phyloP scores from a whole-genome alignment of 345 rosid species.

The Salix arbutifolia region DNA sequence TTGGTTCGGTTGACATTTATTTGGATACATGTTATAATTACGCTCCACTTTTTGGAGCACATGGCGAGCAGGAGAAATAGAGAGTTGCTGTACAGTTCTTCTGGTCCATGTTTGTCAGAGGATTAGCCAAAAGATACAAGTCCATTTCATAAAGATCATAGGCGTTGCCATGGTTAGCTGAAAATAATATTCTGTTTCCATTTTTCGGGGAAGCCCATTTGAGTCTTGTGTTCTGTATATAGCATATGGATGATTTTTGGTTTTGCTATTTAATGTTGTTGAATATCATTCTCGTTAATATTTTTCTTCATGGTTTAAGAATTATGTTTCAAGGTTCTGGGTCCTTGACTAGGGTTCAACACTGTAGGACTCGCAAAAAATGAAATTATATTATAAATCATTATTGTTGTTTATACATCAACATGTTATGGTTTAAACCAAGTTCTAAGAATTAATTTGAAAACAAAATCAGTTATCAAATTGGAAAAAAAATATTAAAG shows the following conservation, averaged over 20 bases:
- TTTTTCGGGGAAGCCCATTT: not conserved
- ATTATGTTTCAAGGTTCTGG: no score
- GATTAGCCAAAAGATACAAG: not conserved
- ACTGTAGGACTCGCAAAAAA: no score
- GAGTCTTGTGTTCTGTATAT: not conserved
- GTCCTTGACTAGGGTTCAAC: not conserved
- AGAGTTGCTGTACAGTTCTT: constrained; percentile 17
- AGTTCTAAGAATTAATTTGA: no score
- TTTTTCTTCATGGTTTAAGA: no score
- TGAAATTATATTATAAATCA: no score
- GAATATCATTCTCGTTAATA: not conserved
- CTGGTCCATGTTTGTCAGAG: not conserved
- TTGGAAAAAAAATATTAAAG: no score
- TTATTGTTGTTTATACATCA: no score
- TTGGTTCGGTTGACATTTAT: constrained; percentile 3
- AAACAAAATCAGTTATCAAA: no score
- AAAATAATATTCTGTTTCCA: not conserved
- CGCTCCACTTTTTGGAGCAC: constrained; percentile 5
- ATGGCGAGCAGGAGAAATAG: constrained; percentile 1
- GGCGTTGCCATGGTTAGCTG: not conserved
- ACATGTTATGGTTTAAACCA: no score
- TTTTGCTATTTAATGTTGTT: not conserved
- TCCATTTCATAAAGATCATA: not conserved
- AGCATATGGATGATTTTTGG: not conserved
- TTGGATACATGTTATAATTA: not conserved